Evolutionary conservation across 2,329 filamentous ascomycete species (phyloP), one percentile per base, ranked within the genome.

Genomic region (Magnaporthiopsis incrustans): DNA sequence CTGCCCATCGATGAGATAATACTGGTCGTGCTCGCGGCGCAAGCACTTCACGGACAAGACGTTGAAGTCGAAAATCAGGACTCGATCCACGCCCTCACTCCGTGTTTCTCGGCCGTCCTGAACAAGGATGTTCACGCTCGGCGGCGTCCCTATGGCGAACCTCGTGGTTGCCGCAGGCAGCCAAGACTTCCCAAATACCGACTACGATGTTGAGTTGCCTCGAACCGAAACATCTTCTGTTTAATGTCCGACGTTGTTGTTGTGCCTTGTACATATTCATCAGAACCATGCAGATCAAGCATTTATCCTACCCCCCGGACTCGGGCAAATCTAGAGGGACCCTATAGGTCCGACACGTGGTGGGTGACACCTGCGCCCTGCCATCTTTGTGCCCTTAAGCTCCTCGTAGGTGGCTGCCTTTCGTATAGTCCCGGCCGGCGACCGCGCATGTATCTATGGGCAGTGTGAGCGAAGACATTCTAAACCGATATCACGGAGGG

Each of bases 211-310:
- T 59, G 26, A 66, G 61, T 8, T 59, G 61, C 35, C 38, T 57
- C 56, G 59, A 56, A 1, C 53, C n/a, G 3, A 62, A 25, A 32
- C 65, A 38, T 32, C 30, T 12, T 65, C 25, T 14, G 57, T 35
- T 61, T 57, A 4, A 57, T 26, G 10, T 53, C 12, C 2, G 62
- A 10, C 18, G 62, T 50, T 22, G 63, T 50, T 22, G 38, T 61
- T 35, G 44, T 25, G 44, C 60, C 62, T 4, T 44, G 33, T 25
- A 66, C 27, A 57, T 58, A 62, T 32, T 64, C 10, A 64, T 60
- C 38, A 65, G 35, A 58, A 64, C 62, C 61, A 64, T 66, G 60
- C 63, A 61, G 32, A 66, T 38, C 8, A 56, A 53, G 18, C 63
- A 53, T 61, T 30, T n/a, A 33, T 58, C 57, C 44, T 30, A n/a